Evolutionary conservation across 192 early-diverging fungal species (phyloP), one percentile per base, ranked within the genome.

Genomic region (Pilobolus umbonatus): DNA sequence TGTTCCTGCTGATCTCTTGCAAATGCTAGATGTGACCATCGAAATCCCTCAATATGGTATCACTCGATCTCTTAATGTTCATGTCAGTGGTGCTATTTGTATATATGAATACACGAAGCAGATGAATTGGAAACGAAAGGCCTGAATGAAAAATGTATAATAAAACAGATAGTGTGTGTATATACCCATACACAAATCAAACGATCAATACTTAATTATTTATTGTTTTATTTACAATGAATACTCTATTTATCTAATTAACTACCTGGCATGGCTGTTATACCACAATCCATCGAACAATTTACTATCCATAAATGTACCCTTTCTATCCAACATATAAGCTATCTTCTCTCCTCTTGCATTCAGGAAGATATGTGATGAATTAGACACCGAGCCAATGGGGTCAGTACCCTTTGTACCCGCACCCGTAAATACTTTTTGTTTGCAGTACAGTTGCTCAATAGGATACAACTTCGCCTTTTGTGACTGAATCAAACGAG

Each of bases 11-110:
- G 19, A 65, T 36, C 62, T 85, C n/a, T 62, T 85, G 24, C 68
- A 63, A 15, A 35, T 84, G 31, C 51, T 83, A 36, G 83, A 85
- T 55, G 64, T 69, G 35, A 51, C 78, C 14, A 65, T 85, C 17
- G 79, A 85, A 58, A 84, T 85, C 17, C 80, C 79, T 24, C 83
- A 85, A 58, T 84, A 73, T 64, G 83, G 83, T 19, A 58, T 82
- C 5, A 74, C 78, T 19, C 62, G 78, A 28, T 76, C 72, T 7
- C 49, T 85, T 42, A 85, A 85, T 44, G 83, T 85, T 2, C 83
- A 85, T 67, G 83, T 85, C 10, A 74, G 67, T 47, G 83, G 75
- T 26, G 62, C 82, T 7, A 68, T 85, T 43, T 70, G 78, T 8
- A 52, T 85, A 19, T 82, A 76, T 60, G 76, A 80, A 52, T 85